Conservation (phyloP, 495 filamentous ascomycete genomes). For the Trypethelium eluteriae region DNA sequence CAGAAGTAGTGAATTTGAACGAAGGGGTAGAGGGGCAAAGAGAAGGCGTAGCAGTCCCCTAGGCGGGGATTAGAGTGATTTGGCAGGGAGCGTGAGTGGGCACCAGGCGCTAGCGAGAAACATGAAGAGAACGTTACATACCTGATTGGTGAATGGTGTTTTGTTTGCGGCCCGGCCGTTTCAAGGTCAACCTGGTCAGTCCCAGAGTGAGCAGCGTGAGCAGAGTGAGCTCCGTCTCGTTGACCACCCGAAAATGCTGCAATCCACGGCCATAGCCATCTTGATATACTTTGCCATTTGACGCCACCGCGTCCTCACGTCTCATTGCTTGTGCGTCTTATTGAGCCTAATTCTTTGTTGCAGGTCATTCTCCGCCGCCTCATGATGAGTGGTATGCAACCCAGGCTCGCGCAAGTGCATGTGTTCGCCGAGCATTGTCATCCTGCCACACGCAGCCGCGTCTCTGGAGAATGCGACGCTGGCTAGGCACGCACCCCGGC, state of each 20-base stretch:
- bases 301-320: background rate
- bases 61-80: background rate
- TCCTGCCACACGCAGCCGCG: slow-evolving; percentile 4
- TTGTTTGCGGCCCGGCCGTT: slow-evolving; percentile 10
- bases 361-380: slow-evolving; percentile 6
- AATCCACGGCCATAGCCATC: background rate
- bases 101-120: background rate
- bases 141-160: background rate
- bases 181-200: slow-evolving; percentile 7
- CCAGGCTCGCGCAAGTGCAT: slow-evolving; percentile 8
- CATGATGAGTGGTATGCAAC: slow-evolving; percentile 11
- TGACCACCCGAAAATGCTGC: background rate
- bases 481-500: background rate
- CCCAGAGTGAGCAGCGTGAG: background rate
- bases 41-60: background rate
- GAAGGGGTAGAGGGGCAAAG: background rate
- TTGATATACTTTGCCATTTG: background rate
- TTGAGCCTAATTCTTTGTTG: slow-evolving; percentile 12
- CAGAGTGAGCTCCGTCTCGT: slow-evolving; percentile 3
- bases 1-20: slow-evolving; percentile 11
- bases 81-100: background rate
- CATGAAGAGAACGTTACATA: background rate
- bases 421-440: slow-evolving; percentile 10
- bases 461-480: slow-evolving; percentile 11
- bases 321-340: slow-evolving; percentile 11